Evolutionary conservation across 2,329 filamentous ascomycete genomes (phyloP), one percentile per base, ranked within the genome.

Genomic region (Pseudonectria buxi): DNA sequence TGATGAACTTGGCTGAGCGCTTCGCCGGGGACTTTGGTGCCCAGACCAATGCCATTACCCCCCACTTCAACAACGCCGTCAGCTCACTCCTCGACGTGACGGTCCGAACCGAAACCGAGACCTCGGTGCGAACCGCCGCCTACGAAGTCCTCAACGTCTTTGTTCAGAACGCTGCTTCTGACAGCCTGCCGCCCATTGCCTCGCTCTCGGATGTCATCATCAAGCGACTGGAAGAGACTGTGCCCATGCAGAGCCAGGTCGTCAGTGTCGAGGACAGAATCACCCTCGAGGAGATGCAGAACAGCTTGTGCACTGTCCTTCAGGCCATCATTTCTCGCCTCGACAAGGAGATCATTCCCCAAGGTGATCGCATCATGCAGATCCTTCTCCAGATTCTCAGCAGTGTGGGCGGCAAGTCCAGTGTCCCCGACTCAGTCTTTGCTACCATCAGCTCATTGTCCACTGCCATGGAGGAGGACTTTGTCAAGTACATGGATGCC

Each of bases 91-190:
- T 98, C 38, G 73, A 83, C 36, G 83, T 95, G 37, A 96, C 92
- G 14, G 86, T 88, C 51, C 81, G 84, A 48, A 68, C 74, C 49
- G 87, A 92, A 56, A 78, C 82, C 16, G 90, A 96, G 54, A 88
- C 88, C 44, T 78, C 89, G 45, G 82, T 96, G 15, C 84, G 92
- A 49, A 96, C 90, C 39, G 94, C 92, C 35, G 87, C 92, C 7
- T 98, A 98, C 59, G 92, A 98, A 62, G 92, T 98, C 14, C 78
- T 98, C 40, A 94, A 94, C 64, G 81, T 88, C 1, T 98, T 96
- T 53, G 86, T 96, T 35, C 83, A 83, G 55, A 95, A 94, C 58
- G 78, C 90, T 36, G 92, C 89, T 15, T 82, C 83, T 40, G 88
- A 95, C 54, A 94, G 85, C 59, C 71, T 95, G 50, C 71, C 73